Evolutionary conservation across 331 rosid genomes (phyloP).

Genomic region (Telfairia occidentalis): DNA sequence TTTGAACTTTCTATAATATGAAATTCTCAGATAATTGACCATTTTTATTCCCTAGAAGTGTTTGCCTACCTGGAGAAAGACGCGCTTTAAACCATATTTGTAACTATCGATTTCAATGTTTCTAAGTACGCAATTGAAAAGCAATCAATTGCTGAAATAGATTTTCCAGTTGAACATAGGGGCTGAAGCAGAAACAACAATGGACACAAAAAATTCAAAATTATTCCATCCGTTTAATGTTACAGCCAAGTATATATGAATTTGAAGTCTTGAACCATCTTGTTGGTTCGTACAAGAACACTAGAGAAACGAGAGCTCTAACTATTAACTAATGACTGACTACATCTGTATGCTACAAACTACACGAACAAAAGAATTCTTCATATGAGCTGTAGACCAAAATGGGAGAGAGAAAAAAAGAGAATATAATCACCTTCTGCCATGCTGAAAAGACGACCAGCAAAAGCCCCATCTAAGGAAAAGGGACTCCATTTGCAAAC

Average conservation of each 20-base stretch:
- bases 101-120: too few relatives aligned
- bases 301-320: conserved; percentile 13
- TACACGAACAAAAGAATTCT: conserved; percentile 52
- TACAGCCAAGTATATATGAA: conserved; percentile 1
- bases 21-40: too few relatives aligned
- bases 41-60: too few relatives aligned
- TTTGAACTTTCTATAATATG: too few relatives aligned
- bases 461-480: background rate
- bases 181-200: background rate
- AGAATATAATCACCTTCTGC: background rate
- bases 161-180: too few relatives aligned
- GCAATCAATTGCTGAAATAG: too few relatives aligned
- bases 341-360: conserved; percentile 10
- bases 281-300: conserved; percentile 38
- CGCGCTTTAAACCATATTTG: too few relatives aligned
- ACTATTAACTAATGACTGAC: too few relatives aligned
- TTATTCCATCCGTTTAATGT: background rate
- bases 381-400: conserved; percentile 11
- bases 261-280: conserved; percentile 22
- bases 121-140: too few relatives aligned
- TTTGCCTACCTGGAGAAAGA: too few relatives aligned
- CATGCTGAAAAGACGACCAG: background rate
- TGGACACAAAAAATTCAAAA: background rate
- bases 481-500: background rate
- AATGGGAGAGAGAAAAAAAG: background rate